A percentile compares a stretch with the other conserved stretches of the same genome.
These are phyloP conservation scores for Acer campestre DNA, from an alignment of 345 rosid species.

Conservation along the genomic window DNA sequence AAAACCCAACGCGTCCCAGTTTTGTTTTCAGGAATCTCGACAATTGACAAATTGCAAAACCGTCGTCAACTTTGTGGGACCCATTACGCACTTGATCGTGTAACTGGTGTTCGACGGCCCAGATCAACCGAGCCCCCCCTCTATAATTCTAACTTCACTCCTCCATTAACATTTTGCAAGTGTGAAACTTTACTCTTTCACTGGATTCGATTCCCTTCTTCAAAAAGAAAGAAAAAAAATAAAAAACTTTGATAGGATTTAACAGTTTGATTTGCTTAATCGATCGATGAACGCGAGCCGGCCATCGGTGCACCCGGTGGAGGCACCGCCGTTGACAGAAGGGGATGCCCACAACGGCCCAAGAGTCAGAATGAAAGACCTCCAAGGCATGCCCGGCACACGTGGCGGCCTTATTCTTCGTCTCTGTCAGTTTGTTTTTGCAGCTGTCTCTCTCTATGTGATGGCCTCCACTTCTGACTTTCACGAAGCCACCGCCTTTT, in stretches of 20 bases:
- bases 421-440: conserved; percentile 55
- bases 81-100: background rate
- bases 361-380: conserved; percentile 68
- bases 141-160: background rate
- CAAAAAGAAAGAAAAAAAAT: too few relatives aligned
- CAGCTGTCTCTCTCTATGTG: conserved; percentile 57
- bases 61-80: background rate
- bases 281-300: conserved; percentile 53
- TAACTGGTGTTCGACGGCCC: background rate
- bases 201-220: background rate
- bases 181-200: conserved; percentile 4
- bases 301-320: conserved; percentile 80
- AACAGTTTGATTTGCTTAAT: background rate
- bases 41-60: background rate
- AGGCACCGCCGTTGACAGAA: conserved; percentile 56
- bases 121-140: background rate
- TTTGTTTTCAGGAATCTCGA: background rate
- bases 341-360: conserved; percentile 47
- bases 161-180: background rate
- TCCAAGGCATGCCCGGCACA: conserved; percentile 91
- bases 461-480: conserved; percentile 76
- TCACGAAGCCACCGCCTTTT: conserved; percentile 67
- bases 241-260: background rate
- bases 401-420: conserved; percentile 73
- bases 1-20: background rate